Evolutionary conservation across 2,329 filamentous ascomycete genomes (phyloP).

Genomic region (Chalaropsis ovoidea): DNA sequence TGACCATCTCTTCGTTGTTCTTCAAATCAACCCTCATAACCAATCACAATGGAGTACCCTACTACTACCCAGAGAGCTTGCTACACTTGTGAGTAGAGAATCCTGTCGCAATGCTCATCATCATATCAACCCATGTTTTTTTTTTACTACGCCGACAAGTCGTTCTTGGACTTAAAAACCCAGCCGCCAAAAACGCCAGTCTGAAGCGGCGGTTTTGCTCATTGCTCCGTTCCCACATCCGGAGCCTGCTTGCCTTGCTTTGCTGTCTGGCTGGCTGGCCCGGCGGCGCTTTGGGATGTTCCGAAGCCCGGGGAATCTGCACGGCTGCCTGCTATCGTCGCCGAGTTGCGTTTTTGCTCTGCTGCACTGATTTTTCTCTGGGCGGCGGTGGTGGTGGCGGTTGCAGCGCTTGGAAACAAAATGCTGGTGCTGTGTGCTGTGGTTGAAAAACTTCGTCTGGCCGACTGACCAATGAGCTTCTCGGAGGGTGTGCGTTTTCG

Average conservation of each 20-base stretch:
- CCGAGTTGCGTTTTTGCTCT: not conserved
- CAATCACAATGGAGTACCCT: constrained; percentile 38
- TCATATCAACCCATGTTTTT: constrained; percentile 9
- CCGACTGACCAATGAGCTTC: constrained; percentile 3
- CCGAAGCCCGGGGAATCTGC: no score
- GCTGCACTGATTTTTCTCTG: no score
- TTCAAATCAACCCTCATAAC: not conserved
- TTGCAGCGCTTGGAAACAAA: not conserved
- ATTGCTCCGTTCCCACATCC: not conserved
- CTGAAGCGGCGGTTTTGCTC: not conserved
- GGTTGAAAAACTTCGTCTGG: constrained; percentile 12
- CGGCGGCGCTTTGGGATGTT: not conserved
- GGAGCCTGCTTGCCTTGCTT: no score
- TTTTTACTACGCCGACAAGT: not conserved
- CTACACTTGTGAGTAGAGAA: constrained; percentile 41
- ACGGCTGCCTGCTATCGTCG: no score
- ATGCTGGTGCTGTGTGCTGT: not conserved
- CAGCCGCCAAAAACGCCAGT: not conserved
- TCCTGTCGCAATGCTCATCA: constrained; percentile 22
- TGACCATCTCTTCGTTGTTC: constrained; percentile 12
- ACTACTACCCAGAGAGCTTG: constrained; percentile 37
- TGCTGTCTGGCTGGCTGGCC: no score
- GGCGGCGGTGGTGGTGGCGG: not conserved
- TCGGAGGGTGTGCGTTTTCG: not conserved
- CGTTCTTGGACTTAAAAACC: not conserved